Conservation (phyloP, 2,329 filamentous ascomycete species). For the Tothia fuscella region DNA sequence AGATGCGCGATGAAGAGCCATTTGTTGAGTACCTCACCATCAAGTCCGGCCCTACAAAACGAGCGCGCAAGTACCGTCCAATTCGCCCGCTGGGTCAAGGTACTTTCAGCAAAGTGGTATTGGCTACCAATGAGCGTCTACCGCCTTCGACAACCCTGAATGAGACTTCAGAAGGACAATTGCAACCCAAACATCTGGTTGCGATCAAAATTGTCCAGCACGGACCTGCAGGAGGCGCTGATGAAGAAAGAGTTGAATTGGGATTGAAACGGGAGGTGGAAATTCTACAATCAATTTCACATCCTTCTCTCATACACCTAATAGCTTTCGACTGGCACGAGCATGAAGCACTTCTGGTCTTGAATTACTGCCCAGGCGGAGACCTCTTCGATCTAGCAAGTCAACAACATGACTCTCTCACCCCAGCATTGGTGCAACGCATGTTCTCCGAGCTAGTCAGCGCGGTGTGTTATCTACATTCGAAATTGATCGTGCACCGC, state of each 20-base stretch:
- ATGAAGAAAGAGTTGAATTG: constrained; percentile 85
- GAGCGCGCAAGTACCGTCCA: constrained; percentile 69
- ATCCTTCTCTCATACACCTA: constrained; percentile 82
- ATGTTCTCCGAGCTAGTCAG: constrained; percentile 84
- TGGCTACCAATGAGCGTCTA: constrained; percentile 68
- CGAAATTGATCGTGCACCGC: constrained; percentile 77
- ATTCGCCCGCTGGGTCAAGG: constrained; percentile 77
- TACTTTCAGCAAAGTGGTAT: constrained; percentile 87
- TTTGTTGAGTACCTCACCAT: constrained; percentile 28
- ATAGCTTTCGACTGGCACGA: constrained; percentile 85
- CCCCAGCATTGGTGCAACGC: constrained; percentile 58
- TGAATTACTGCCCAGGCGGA: constrained; percentile 87
- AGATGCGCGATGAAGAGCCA: constrained; percentile 30
- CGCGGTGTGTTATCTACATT: constrained; percentile 77
- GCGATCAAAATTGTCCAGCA: constrained; percentile 94
- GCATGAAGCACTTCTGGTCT: constrained; percentile 68
- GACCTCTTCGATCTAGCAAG: constrained; percentile 91
- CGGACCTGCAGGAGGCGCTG: constrained; percentile 83
- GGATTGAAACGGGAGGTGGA: constrained; percentile 91
- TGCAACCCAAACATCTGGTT: constrained; percentile 68
- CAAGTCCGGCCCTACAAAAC: constrained; percentile 50
- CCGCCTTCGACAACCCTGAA: constrained; percentile 28
- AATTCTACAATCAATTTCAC: constrained; percentile 76
- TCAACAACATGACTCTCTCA: constrained; percentile 54
- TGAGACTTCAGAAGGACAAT: constrained; percentile 28